Evolutionary conservation across 73 alveolate species (phyloP), one percentile per base, ranked within the genome.

Genomic region (Paramecium bursaria): DNA sequence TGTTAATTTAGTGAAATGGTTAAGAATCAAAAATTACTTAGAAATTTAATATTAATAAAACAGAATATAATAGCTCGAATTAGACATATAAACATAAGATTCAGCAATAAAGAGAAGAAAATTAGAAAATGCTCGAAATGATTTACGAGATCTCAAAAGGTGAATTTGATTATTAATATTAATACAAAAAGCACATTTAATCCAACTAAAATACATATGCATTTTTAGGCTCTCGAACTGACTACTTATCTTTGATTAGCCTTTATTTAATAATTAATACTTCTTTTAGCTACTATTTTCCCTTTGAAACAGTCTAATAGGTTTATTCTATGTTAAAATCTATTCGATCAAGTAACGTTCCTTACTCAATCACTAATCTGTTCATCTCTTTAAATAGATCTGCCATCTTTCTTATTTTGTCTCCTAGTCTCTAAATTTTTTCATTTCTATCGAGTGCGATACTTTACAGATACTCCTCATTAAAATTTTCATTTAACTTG

Each of bases 361-460:
- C 82, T 42, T 67, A 17, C 44, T 67, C 82, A 35, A 67, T 67
- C 0, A 67, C 82, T 19, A 67, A 2, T 42, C 82, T 39, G 44
- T 67, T 67, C 82, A 67, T 67, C 35, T 67, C 82, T 17, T 67
- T 35, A 42, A 67, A 67, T 15, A 67, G 33, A 2, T 67, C 82
- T 25, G 26, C 35, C 82, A 67, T 67, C 35, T 67, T 67, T 67
- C 17, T 67, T 7, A 67, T 30, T 42, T 67, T 67, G 11, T 67
- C 82, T 7, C 82, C 82, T 27, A 67, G 44, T 14, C 9, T 4
- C 50, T 67, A 21, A 4, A 67, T 67, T 42, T 57, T 67, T 10
- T 67, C 82, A 67, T 67, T 67, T 42, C 82, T 67, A 42, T 67
- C 82, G 13, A 67, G 44, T 9, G 44, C 44, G 19, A 67, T 21